A percentile compares a stretch with the other conserved stretches of the same genome.
Evolutionary conservation across 306 rosid genomes (phyloP).

Genomic region (Mimosa bimucronata): DNA sequence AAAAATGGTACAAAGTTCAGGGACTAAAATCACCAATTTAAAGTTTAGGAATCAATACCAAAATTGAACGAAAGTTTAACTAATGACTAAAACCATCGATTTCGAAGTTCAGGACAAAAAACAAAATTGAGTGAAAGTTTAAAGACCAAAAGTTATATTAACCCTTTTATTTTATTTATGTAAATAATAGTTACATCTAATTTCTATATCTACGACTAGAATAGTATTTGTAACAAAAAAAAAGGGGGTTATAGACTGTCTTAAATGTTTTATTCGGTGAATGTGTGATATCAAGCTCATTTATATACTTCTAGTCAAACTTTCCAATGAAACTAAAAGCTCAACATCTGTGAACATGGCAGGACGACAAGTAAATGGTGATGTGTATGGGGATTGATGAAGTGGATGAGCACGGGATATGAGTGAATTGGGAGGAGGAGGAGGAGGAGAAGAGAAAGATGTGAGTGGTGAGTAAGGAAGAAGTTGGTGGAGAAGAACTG

Average conservation of each 20-base stretch:
- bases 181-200: no score
- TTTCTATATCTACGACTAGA: no score
- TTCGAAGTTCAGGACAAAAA: no score
- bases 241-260: neutral
- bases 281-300: neutral
- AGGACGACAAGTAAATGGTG: neutral
- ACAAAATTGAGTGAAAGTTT: no score
- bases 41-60: no score
- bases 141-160: no score
- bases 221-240: no score
- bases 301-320: neutral
- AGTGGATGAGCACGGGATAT: neutral
- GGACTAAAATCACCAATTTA: no score
- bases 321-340: neutral
- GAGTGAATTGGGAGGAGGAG: neutral
- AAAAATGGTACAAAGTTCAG: no score
- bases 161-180: no score
- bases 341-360: neutral
- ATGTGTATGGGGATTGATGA: neutral
- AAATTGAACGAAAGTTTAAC: no score
- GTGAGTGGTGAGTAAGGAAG: neutral
- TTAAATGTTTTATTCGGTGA: neutral
- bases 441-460: neutral
- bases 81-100: no score
- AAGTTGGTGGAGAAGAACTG: neutral